These are phyloP conservation scores for Venturia effusa DNA, from an alignment of 2,329 filamentous ascomycete species.

Conservation along the genomic window DNA sequence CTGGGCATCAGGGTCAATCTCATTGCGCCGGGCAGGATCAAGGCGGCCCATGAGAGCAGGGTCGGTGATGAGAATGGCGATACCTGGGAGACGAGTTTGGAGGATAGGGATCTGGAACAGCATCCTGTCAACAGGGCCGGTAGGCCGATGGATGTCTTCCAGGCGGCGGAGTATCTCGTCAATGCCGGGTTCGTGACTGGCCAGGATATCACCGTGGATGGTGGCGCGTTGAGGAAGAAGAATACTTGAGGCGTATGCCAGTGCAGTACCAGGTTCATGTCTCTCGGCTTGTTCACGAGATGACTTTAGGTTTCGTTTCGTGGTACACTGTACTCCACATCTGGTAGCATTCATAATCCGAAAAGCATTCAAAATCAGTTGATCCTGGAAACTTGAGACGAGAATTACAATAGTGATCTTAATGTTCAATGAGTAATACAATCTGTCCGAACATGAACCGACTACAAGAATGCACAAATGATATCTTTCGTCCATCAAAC, in stretches of 20 bases:
- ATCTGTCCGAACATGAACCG: no score
- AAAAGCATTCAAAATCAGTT: no score
- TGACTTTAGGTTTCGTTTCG: no score
- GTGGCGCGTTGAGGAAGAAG: constrained; percentile 11
- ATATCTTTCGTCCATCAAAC: no score
- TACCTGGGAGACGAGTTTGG: constrained; percentile 26
- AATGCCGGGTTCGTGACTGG: constrained; percentile 29
- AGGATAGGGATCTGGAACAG: constrained; percentile 30
- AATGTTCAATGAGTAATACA: no score
- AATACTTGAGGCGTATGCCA: not conserved
- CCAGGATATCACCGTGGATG: constrained; percentile 8
- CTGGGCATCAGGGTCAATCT: constrained; percentile 28
- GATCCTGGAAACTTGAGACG: no score
- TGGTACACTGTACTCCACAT: no score
- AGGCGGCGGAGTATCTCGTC: constrained; percentile 32
- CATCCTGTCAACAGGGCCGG: constrained; percentile 36
- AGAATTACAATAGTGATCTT: no score
- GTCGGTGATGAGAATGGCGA: constrained; percentile 32
- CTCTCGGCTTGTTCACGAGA: no score
- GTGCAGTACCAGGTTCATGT: not conserved
- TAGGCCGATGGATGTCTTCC: constrained; percentile 34
- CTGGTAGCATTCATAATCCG: no score
- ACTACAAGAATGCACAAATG: no score
- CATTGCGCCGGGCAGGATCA: constrained; percentile 37
- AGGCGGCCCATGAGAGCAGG: constrained; percentile 36